Evolutionary conservation across 2,329 filamentous ascomycete species (phyloP), one percentile per base, ranked within the genome.

Genomic region (Pyrenophora teres): DNA sequence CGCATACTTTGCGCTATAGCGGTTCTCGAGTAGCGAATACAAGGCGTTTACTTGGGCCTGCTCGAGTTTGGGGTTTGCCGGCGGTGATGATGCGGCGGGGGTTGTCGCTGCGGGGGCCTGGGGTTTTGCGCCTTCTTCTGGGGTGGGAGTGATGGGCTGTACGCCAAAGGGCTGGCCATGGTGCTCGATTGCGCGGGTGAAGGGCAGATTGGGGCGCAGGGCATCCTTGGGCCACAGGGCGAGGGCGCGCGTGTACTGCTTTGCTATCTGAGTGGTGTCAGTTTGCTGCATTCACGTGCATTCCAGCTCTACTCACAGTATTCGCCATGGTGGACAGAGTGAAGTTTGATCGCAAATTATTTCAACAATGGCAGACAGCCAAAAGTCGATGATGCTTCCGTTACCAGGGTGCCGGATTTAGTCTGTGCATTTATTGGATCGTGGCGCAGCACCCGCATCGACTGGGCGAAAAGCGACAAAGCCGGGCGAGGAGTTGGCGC

Each of bases 21-120:
- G 73, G 64, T 87, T 78, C 58, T 85, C 82, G 2, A 87, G 73
- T n/a, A 87, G 72, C 2, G 81, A 78, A 56, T 82, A 84, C 1
- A 87, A 77, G 4, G 82, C 83, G 60, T 85, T 86, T 46, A 84
- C 70, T 60, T 83, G 77, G 27, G 69, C 68, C 27, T 75, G 62
- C 54, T 82, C 79, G 21, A 62, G 59, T 18, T 60, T 53, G 1
- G 63, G 60, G 13, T 60, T 59, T 42, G 54, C 38, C 4, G 52
- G 54, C 15, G 59, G 38, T n/a, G 57, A 43, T 1, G 56, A 19
- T 10, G 59, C 39, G 10, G 59, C 44, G 39, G 49, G 46, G 19
- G 56, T 19, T 27, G 50, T 40, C 1, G 55, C 23, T 9, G 56
- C 38, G 12, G 57, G 40, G 16, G 53, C 19, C 32, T 56, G 55